A percentile compares a stretch with the other conserved stretches of the same genome.
These are phyloP conservation scores for Didymella keratinophila DNA, from an alignment of 2,329 filamentous ascomycete genomes.

Conservation along the genomic window DNA sequence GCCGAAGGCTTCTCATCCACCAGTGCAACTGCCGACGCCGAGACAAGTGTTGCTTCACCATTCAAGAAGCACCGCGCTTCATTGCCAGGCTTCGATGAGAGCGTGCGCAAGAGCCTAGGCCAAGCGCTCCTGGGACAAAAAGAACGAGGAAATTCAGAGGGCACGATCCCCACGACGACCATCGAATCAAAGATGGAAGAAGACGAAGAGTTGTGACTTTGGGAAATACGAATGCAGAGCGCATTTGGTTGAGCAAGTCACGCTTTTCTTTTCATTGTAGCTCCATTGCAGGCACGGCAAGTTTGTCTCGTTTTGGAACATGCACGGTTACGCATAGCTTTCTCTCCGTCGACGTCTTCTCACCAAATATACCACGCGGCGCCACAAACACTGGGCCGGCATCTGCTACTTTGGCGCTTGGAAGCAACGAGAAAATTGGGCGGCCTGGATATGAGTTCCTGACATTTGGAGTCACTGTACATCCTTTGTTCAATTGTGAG, in stretches of 20 bases:
- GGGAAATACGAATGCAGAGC: conserved; percentile 33
- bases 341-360: background rate
- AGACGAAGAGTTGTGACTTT: conserved; percentile 56
- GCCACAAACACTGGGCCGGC: conserved; percentile 15
- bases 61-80: conserved; percentile 78
- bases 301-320: background rate
- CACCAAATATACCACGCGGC: conserved; percentile 24
- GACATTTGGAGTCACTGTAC: background rate
- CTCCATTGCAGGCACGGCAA: background rate
- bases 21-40: conserved; percentile 44
- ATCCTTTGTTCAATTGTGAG: background rate
- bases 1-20: conserved; percentile 35
- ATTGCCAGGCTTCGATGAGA: conserved; percentile 58
- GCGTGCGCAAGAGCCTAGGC: conserved; percentile 49
- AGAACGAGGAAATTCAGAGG: conserved; percentile 45
- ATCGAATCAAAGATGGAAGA: conserved; percentile 50
- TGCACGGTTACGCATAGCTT: conserved; percentile 1
- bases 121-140: conserved; percentile 45
- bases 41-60: conserved; percentile 70
- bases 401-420: conserved; percentile 21
- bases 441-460: conserved; percentile 9
- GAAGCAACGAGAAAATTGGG: conserved; percentile 1
- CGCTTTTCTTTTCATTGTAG: background rate
- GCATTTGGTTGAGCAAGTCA: conserved; percentile 27
- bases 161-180: conserved; percentile 33